Conservation (phyloP, 2,329 filamentous ascomycete genomes). For the Anisogramma anomala region DNA sequence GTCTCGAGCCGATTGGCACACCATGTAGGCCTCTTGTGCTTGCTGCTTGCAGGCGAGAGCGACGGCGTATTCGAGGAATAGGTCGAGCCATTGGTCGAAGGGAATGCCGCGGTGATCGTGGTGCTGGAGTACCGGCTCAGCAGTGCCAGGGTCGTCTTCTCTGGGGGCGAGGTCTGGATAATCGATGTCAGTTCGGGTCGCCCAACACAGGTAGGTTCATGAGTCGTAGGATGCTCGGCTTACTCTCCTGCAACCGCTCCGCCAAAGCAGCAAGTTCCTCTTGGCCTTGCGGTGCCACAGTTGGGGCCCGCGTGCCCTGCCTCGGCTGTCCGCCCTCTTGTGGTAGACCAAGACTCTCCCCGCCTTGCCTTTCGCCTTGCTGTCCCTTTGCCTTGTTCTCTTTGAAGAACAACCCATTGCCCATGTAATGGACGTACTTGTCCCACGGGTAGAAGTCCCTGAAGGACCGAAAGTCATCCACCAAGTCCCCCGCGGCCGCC, state of each 20-base stretch:
- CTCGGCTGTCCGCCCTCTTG: too few species aligned
- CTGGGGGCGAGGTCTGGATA: slow-evolving; percentile 24
- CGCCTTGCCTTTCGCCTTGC: slow-evolving; percentile 4
- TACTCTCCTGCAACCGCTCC: slow-evolving; percentile 42
- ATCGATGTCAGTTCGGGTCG: background rate
- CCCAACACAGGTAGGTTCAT: background rate
- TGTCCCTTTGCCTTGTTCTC: slow-evolving; percentile 19
- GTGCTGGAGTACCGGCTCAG: slow-evolving; percentile 17
- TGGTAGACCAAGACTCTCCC: too few species aligned
- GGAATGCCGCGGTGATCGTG: slow-evolving; percentile 55
- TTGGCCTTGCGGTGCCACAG: slow-evolving; percentile 18
- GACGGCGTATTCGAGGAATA: slow-evolving; percentile 81
- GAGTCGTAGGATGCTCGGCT: slow-evolving; percentile 19
- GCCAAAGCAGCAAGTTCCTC: slow-evolving; percentile 43
- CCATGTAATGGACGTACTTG: slow-evolving; percentile 48
- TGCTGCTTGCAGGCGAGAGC: slow-evolving; percentile 58
- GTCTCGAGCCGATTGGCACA: slow-evolving; percentile 65
- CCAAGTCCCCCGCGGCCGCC: slow-evolving; percentile 44
- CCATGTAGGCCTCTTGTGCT: slow-evolving; percentile 62
- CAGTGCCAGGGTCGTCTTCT: slow-evolving; percentile 22
- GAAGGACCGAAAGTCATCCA: slow-evolving; percentile 52
- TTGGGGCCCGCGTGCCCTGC: slow-evolving; percentile 1
- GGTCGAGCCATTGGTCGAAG: slow-evolving; percentile 76
- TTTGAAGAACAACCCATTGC: slow-evolving; percentile 27
- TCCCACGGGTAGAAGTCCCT: slow-evolving; percentile 57